Percentiles rank a stretch among this genome's conserved stretches.
phyloP scores from a whole-genome alignment of 2,329 filamentous ascomycete species.

The Monilinia aucupariae region DNA sequence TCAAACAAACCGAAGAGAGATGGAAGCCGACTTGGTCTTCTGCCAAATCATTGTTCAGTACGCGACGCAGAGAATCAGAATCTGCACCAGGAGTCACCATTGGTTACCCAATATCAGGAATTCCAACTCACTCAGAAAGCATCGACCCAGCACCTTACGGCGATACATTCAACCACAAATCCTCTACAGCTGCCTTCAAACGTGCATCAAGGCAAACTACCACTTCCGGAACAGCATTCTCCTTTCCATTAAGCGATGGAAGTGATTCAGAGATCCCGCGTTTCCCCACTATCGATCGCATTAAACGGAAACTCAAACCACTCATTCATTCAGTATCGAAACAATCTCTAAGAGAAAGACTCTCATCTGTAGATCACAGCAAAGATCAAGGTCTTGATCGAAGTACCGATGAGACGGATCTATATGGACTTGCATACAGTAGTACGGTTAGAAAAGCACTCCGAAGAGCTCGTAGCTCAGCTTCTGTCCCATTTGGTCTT shows the following conservation, averaged over 20 bases:
- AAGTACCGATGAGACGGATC: neutral
- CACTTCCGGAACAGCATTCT: neutral
- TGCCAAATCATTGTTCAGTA: neutral
- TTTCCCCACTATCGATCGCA: neutral
- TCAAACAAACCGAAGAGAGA: conserved; percentile 7
- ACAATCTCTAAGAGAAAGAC: neutral
- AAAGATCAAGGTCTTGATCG: neutral
- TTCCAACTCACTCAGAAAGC: neutral
- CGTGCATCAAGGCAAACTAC: neutral
- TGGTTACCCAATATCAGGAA: neutral
- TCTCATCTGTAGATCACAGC: neutral
- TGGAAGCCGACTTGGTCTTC: conserved; percentile 12
- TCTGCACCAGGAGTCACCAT: neutral
- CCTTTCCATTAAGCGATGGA: conserved; percentile 6
- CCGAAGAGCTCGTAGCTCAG: conserved; percentile 10
- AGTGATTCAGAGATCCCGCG: conserved; percentile 11
- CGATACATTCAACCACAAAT: neutral
- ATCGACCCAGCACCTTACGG: neutral
- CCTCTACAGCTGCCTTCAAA: neutral
- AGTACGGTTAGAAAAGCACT: neutral
- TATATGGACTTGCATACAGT: neutral
- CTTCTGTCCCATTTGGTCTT: conserved; percentile 6
- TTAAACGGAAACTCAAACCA: conserved; percentile 5
- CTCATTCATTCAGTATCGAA: conserved; percentile 5
- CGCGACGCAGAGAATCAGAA: conserved; percentile 4